Evolutionary conservation across 2,329 filamentous ascomycete species (phyloP).

Genomic region (Penicillium decumbens): DNA sequence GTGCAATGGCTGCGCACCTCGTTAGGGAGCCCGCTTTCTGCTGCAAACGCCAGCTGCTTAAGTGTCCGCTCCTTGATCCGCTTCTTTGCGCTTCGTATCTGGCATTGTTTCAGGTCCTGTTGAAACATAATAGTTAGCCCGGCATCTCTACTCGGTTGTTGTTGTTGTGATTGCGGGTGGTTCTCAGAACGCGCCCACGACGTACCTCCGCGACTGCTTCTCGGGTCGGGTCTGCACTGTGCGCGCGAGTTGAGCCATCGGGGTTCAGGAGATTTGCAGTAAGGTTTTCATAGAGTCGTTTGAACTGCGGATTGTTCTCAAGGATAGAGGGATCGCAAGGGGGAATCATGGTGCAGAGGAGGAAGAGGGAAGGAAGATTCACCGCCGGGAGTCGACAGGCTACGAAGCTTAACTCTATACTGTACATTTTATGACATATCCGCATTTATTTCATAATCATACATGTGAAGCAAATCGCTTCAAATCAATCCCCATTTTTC

Average conservation of each 20-base stretch:
- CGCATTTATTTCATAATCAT: constrained; percentile 40
- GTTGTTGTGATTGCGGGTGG: neutral
- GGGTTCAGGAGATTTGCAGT: constrained; percentile 36
- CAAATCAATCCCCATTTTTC: constrained; percentile 14
- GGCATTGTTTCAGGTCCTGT: constrained; percentile 36
- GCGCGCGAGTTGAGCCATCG: constrained; percentile 39
- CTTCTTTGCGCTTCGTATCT: constrained; percentile 31
- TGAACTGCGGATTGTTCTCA: constrained; percentile 41
- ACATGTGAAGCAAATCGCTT: constrained; percentile 26
- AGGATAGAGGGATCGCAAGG: constrained; percentile 40
- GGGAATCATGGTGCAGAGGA: constrained; percentile 38
- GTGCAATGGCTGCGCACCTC: constrained; percentile 26
- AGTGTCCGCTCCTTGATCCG: constrained; percentile 32
- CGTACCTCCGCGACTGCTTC: constrained; percentile 33
- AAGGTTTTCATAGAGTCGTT: constrained; percentile 39
- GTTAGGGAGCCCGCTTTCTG: constrained; percentile 30
- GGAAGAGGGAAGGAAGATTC: constrained; percentile 10
- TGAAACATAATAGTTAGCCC: neutral
- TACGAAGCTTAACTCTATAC: constrained; percentile 11
- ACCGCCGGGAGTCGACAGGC: constrained; percentile 14
- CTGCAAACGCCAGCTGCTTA: constrained; percentile 31
- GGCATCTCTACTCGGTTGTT: neutral
- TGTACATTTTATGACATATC: constrained; percentile 28
- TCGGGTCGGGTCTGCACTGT: constrained; percentile 29
- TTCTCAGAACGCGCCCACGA: constrained; percentile 4